Evolutionary conservation across 495 filamentous ascomycete species (phyloP).

Genomic region (Chaetomium fimeti): DNA sequence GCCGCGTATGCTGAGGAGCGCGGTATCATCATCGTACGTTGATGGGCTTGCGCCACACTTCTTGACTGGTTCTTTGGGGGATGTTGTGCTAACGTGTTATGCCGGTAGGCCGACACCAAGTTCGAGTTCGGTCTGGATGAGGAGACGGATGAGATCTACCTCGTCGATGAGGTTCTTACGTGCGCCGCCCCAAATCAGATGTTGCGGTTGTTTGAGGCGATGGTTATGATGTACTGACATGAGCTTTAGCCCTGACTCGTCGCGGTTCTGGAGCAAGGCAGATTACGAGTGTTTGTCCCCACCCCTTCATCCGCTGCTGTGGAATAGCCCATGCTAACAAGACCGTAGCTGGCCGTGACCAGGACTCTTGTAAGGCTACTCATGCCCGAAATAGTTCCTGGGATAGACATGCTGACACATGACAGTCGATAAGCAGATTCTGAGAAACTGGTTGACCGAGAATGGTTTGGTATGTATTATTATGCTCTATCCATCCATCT

Average conservation of each 20-base stretch:
- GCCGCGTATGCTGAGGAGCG: constrained; percentile 69
- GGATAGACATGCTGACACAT: background rate
- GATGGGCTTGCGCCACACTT: background rate
- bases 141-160: constrained; percentile 69
- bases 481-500: background rate
- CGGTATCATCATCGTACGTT: constrained; percentile 71
- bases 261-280: constrained; percentile 82
- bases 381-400: background rate
- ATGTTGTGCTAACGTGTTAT: background rate
- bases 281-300: constrained; percentile 52
- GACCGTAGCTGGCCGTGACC: constrained; percentile 58
- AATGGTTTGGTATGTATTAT: constrained; percentile 50
- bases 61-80: background rate
- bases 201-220: background rate
- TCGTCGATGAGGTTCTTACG: constrained; percentile 91
- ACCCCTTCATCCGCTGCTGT: no score
- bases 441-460: constrained; percentile 79
- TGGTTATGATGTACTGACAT: background rate
- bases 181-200: background rate
- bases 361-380: constrained; percentile 38
- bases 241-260: constrained; percentile 56
- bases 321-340: background rate
- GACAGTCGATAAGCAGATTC: constrained; percentile 85
- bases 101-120: constrained; percentile 54
- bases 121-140: constrained; percentile 67